phyloP scores from a whole-genome alignment of 1,139 yeast genomes.

The Pichia sp. region DNA sequence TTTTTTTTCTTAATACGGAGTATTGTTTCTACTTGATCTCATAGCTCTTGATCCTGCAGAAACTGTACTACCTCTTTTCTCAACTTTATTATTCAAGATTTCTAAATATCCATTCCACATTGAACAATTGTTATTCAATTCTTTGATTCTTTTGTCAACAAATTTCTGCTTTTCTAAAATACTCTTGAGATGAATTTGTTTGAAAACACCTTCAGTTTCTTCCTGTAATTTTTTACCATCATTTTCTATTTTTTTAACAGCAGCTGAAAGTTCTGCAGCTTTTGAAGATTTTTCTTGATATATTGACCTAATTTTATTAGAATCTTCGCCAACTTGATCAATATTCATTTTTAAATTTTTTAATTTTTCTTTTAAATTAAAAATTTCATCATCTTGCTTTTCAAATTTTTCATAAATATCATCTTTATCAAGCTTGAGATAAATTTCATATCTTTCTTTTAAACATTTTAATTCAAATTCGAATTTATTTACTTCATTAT shows the following conservation, averaged over 20 bases:
- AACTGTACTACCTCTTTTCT: constrained; percentile 1
- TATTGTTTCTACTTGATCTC: constrained; percentile 20
- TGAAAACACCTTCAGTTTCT: constrained; percentile 41
- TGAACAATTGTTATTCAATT: constrained; percentile 2
- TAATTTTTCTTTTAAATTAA: constrained; percentile 32
- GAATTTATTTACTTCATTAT: constrained; percentile 26
- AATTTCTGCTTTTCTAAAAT: constrained; percentile 16
- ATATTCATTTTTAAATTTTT: constrained; percentile 32
- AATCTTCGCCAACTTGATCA: constrained; percentile 29
- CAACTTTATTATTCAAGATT: constrained; percentile 2
- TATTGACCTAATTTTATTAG: constrained; percentile 38
- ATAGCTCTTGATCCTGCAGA: neutral
- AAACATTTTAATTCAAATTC: constrained; percentile 10
- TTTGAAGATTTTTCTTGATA: constrained; percentile 50
- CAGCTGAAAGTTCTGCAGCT: constrained; percentile 47
- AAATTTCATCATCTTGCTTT: constrained; percentile 27
- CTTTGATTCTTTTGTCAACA: neutral
- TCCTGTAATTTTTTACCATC: constrained; percentile 30
- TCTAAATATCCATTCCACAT: constrained; percentile 11
- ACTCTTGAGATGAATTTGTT: constrained; percentile 33
- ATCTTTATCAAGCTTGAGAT: constrained; percentile 4
- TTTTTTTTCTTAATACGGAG: constrained; percentile 11
- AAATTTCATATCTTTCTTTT: constrained; percentile 16
- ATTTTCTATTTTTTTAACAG: constrained; percentile 30
- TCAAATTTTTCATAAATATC: constrained; percentile 14